Base-by-base conservation (phyloP, 2,329 filamentous ascomycete species). In the Cercospora berteroae region DNA sequence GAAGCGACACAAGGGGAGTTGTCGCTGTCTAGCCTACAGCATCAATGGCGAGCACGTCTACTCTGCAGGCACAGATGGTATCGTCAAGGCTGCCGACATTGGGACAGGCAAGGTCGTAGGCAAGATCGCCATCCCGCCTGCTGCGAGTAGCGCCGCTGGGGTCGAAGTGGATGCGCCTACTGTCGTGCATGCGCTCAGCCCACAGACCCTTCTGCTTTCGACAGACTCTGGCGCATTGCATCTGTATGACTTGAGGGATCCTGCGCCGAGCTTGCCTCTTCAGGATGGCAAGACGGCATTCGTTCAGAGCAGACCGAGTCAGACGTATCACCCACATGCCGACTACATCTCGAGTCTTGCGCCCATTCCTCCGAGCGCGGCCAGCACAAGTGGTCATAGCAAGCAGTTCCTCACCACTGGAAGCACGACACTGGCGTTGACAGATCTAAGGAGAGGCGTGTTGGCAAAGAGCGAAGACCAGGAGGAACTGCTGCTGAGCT, bases 351-450 rank as follows among this genome's bases (percentile, higher is more conserved):
- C 94, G 33, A 94, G 92, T 60, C 85, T 99, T 55, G 91, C 92
- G 0, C 89, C 94, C 1, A 86, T 99, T 0, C 93, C 94, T 0
- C 86, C 94, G 0, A 90, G 90, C 1, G 86, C 89, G 31, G 88
- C 90, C 65, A 95, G 91, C 78, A 97, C 93, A 0, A 94, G 90
- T 18, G 94, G 94, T 5, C 94, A 92, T 78, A 89, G 92, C 74
- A 97, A 97, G 80, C 94, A 98, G 81, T 99, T 93, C 91, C 87
- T 97, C 62, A 95, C 91, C 42, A 97, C 94, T 0, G 95, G 95
- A 36, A 94, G 93, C 55, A 94, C 92, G 1, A 98, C 94, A 0
- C 82, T 99, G 20, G 92, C 93, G 1, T 89, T 97, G 42, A 96
- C 93, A 0, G 95, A 99, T 77, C 83, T 97, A 55, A 88, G 94